Conservation (phyloP, 129 eudicot species). For the Pulicaria dysenterica region DNA sequence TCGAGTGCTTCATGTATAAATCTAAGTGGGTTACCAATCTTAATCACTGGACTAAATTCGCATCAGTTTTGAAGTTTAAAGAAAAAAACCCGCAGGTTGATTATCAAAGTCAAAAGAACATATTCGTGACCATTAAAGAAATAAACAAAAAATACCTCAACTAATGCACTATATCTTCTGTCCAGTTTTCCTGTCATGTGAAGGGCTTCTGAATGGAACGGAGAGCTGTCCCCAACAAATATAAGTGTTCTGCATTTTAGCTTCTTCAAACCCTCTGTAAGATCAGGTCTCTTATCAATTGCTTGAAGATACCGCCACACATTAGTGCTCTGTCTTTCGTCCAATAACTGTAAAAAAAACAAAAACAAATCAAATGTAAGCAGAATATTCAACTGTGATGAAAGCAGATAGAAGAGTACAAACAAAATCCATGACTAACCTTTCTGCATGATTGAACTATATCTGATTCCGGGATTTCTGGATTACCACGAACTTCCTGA, state of each 20-base stretch:
- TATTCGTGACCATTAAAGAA: neutral
- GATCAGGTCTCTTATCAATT: slow-evolving; percentile 82
- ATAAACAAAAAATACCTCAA: slow-evolving; percentile 63
- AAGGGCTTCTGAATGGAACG: slow-evolving; percentile 85
- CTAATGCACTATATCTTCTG: slow-evolving; percentile 82
- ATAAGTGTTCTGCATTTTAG: slow-evolving; percentile 88
- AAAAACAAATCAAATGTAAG: neutral
- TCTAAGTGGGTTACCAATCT: neutral
- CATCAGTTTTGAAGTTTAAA: neutral
- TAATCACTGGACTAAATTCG: neutral
- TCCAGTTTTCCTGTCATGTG: slow-evolving; percentile 86
- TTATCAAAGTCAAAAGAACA: slow-evolving; percentile 9
- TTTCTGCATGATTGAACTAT: slow-evolving; percentile 96
- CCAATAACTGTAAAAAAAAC: slow-evolving; percentile 61
- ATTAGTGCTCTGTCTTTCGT: slow-evolving; percentile 86
- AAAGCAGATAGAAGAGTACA: neutral
- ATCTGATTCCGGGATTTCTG: slow-evolving; percentile 89
- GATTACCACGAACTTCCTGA: slow-evolving; percentile 91
- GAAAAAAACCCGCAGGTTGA: neutral
- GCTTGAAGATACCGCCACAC: slow-evolving; percentile 95
- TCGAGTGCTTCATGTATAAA: no score
- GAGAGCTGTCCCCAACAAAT: slow-evolving; percentile 84
- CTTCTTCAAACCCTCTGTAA: slow-evolving; percentile 71
- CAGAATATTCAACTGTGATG: slow-evolving; percentile 10
- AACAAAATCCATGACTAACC: slow-evolving; percentile 43